A percentile compares a stretch with the other conserved stretches of the same genome.
These are phyloP conservation scores for Cetraspora pellucida DNA, from an alignment of 192 early-diverging fungal genomes.

Conservation along the genomic window DNA sequence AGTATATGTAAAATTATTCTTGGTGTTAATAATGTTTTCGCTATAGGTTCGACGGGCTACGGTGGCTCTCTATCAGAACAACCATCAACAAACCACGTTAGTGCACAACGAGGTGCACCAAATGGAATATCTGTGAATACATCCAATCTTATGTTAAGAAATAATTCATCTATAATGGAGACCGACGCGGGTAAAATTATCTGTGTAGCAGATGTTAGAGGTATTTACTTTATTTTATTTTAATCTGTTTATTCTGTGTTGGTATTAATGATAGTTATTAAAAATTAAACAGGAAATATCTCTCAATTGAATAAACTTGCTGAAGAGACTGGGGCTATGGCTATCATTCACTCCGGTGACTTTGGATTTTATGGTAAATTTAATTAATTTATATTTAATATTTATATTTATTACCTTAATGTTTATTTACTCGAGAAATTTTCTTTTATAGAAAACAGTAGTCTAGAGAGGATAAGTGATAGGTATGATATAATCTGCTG, in stretches of 20 bases:
- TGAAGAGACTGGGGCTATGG: constrained; percentile 53
- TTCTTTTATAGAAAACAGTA: background rate
- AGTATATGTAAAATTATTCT: background rate
- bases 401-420: background rate
- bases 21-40: background rate
- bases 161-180: constrained; percentile 31
- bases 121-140: constrained; percentile 33
- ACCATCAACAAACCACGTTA: constrained; percentile 8
- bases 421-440: background rate
- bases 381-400: background rate
- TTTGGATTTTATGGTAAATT: constrained; percentile 63
- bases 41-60: background rate
- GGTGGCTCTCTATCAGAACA: constrained; percentile 5
- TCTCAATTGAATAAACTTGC: constrained; percentile 61
- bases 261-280: background rate
- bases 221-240: constrained; percentile 15
- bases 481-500: background rate
- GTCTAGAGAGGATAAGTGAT: background rate
- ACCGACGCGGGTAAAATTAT: constrained; percentile 52
- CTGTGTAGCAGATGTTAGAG: constrained; percentile 56
- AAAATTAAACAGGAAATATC: constrained; percentile 43
- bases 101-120: background rate
- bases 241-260: background rate
- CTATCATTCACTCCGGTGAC: constrained; percentile 63
- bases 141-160: constrained; percentile 22